Evolutionary conservation across 805 yeast species (phyloP), one percentile per base, ranked within the genome.

Genomic region (Phaffomyces thermotolerans): DNA sequence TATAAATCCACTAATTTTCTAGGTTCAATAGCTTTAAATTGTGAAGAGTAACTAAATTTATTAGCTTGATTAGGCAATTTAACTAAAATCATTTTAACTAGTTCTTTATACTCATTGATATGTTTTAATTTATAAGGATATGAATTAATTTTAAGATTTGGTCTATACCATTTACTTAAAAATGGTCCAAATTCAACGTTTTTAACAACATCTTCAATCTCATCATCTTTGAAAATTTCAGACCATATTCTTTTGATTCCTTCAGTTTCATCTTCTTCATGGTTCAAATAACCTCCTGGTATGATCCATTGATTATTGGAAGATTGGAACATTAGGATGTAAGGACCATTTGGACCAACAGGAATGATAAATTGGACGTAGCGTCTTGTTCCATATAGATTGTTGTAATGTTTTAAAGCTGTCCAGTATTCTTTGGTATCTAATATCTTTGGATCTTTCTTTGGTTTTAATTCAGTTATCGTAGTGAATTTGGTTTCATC

Each of bases 161-260:
- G 53, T 43, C 52, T 50, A 31, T 39, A 48, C 56, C 52, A 50
- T 30, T 40, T 45, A 3, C 36, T 46, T 3, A 46, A 10, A 8
- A 43, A 27, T 4, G 42, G 42, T n/a, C 30, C 37, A 32, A 45
- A 43, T 22, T 41, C 25, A 27, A 50, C 43, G 15, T 44, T 48
- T 8, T 32, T 34, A 17, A 34, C 33, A 24, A 35, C 39, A 2
- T 40, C 36, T 4, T 37, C 39, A 4, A 30, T 34, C 5, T 34
- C 12, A 4, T 38, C 45, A 39, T 36, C 45, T 25, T 44, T 35
- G 40, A 52, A 52, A n/a, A 46, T 8, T 3, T 45, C 48, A 4
- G 30, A 25, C 46, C 51, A 46, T 1, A 50, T 31, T 17, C 52
- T 37, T 36, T 43, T 29, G 4, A 34, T 4, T 4, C 53, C 55